phyloP scores from a whole-genome alignment of 805 yeast species.

The Kazachstania viticola region DNA sequence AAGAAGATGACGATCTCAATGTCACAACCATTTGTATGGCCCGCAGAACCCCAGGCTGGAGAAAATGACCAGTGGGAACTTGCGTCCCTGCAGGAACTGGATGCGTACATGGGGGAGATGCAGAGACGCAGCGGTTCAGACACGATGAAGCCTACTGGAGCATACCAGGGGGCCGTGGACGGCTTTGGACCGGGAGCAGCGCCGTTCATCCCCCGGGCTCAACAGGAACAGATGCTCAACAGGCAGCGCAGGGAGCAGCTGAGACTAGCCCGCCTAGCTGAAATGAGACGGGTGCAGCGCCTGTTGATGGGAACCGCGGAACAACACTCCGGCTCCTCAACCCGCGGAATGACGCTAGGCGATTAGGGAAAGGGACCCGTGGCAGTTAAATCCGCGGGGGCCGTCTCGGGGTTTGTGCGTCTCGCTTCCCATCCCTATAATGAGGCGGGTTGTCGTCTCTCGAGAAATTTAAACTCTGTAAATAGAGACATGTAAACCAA shows the following conservation, averaged over 20 bases:
- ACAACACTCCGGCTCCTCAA: too few relatives aligned
- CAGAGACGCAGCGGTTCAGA: conserved; percentile 47
- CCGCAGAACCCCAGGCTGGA: conserved; percentile 38
- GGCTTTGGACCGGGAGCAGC: conserved; percentile 48
- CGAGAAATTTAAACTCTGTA: too few relatives aligned
- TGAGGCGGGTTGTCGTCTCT: too few relatives aligned
- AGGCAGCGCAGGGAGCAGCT: background rate
- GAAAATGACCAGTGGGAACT: conserved; percentile 33
- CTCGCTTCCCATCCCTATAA: too few relatives aligned
- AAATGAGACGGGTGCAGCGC: too few relatives aligned
- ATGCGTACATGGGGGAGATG: conserved; percentile 39
- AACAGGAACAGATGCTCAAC: background rate
- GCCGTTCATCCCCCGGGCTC: conserved; percentile 47
- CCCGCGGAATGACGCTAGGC: background rate
- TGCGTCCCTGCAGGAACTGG: conserved; percentile 33
- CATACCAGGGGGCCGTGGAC: conserved; percentile 60
- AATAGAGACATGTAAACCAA: too few relatives aligned
- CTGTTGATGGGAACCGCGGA: too few relatives aligned
- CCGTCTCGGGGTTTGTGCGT: too few relatives aligned
- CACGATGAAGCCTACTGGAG: conserved; percentile 49
- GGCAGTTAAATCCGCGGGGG: background rate
- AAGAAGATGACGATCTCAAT: conserved; percentile 96
- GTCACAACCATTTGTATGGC: conserved; percentile 95
- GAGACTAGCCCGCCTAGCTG: background rate
- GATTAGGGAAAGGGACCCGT: background rate